Conservation (phyloP, 139 green algal genomes). For the Mesostigma viride region DNA sequence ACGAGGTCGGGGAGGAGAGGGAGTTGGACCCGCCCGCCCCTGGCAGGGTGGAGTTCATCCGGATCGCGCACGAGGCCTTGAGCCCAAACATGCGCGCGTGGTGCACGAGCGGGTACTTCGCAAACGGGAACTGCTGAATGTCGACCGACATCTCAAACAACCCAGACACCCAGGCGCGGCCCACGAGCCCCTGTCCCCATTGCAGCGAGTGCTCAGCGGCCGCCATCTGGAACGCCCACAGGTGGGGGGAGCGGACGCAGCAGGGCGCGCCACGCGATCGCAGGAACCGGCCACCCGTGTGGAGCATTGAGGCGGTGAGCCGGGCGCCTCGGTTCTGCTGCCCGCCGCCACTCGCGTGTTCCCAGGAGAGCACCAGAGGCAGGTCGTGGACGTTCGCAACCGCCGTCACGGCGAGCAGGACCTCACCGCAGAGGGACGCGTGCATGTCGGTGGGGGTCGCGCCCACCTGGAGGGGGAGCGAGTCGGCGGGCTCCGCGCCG, state of each 20-base stretch:
- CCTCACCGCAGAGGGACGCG: not conserved
- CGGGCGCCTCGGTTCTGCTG: not conserved
- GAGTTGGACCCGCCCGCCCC: no score
- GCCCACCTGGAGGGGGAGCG: no score
- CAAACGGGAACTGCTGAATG: constrained; percentile 15
- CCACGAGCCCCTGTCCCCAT: constrained; percentile 18
- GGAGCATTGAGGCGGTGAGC: no score
- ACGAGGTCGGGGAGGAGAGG: no score
- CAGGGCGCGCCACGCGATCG: constrained; percentile 14
- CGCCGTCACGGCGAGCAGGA: not conserved
- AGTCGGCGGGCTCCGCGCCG: no score
- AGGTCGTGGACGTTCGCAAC: not conserved
- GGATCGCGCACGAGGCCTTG: constrained; percentile 16
- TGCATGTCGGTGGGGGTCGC: not conserved
- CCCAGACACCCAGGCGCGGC: constrained; percentile 12
- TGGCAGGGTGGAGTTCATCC: not conserved
- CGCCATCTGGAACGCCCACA: constrained; percentile 27
- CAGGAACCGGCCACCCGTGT: constrained; percentile 3
- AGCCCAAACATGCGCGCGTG: constrained; percentile 27
- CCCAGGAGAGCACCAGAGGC: not conserved
- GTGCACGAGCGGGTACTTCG: constrained; percentile 30
- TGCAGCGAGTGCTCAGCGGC: not conserved
- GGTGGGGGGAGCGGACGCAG: constrained; percentile 11
- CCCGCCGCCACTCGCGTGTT: not conserved
- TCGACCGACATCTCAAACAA: constrained; percentile 22